phyloP scores from a whole-genome alignment of 2,329 filamentous ascomycete genomes.

The Fusarium sp. region DNA sequence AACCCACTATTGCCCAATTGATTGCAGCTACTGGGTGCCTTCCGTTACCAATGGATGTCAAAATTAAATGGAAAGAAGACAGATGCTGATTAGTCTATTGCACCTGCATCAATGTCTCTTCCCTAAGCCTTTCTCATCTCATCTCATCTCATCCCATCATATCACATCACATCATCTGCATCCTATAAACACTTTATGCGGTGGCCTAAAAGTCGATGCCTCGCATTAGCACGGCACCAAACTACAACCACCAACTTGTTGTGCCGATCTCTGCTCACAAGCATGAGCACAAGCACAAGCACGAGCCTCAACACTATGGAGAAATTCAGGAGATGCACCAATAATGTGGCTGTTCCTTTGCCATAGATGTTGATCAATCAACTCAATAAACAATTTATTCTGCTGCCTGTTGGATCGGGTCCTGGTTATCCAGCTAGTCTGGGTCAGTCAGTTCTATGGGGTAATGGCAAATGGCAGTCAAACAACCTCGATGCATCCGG shows the following conservation, averaged over 20 bases:
- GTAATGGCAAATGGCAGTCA: constrained; percentile 21
- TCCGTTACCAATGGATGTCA: not conserved
- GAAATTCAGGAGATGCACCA: constrained; percentile 12
- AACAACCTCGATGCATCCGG: constrained; percentile 1
- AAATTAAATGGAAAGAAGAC: not conserved
- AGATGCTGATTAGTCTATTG: not conserved
- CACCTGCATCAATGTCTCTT: not conserved
- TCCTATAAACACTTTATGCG: constrained; percentile 5
- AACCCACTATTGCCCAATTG: not conserved
- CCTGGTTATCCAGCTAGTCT: not conserved
- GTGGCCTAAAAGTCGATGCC: constrained; percentile 29
- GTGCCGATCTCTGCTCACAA: constrained; percentile 21
- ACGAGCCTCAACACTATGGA: constrained; percentile 30
- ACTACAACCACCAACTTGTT: not conserved
- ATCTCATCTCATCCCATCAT: not conserved
- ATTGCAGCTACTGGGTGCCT: not conserved
- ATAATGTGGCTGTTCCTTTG: constrained; percentile 3
- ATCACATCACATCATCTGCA: constrained; percentile 16
- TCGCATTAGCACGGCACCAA: constrained; percentile 25
- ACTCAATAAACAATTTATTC: constrained; percentile 14
- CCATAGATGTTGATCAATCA: constrained; percentile 15
- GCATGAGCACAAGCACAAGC: constrained; percentile 24
- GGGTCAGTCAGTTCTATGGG: constrained; percentile 2
- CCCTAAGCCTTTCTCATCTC: not conserved
- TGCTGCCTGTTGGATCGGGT: constrained; percentile 29